phyloP scores from a whole-genome alignment of 2,329 filamentous ascomycete species.

The Exophiala oligosperma region DNA sequence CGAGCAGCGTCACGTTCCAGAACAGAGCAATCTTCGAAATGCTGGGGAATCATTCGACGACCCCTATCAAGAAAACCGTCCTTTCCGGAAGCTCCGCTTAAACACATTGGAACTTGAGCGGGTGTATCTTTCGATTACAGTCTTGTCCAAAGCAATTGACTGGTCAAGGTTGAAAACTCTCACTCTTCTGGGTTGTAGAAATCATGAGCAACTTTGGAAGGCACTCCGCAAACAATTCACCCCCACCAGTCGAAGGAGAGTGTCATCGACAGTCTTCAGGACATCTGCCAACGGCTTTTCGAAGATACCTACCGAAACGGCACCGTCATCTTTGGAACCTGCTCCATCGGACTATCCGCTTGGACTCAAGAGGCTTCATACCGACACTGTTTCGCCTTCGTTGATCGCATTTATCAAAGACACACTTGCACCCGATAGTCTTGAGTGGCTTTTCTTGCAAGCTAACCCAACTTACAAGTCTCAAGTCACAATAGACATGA shows the following conservation, averaged over 20 bases:
- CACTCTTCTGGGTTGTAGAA: slow-evolving; percentile 71
- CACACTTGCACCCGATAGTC: slow-evolving; percentile 71
- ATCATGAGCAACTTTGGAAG: slow-evolving; percentile 75
- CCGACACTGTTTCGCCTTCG: slow-evolving; percentile 67
- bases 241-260: slow-evolving; percentile 39
- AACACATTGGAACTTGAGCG: slow-evolving; percentile 74
- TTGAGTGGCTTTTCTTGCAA: slow-evolving; percentile 78
- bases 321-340: slow-evolving; percentile 26
- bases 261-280: slow-evolving; percentile 61
- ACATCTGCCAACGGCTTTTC: slow-evolving; percentile 69
- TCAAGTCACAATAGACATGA: slow-evolving; percentile 65
- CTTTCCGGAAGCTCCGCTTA: slow-evolving; percentile 62
- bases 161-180: slow-evolving; percentile 71
- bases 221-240: slow-evolving; percentile 64
- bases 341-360: slow-evolving; percentile 57
- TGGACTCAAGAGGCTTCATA: slow-evolving; percentile 71
- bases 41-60: slow-evolving; percentile 14
- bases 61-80: slow-evolving; percentile 32
- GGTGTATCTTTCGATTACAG: slow-evolving; percentile 68
- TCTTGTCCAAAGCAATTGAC: slow-evolving; percentile 70
- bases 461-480: slow-evolving; percentile 60
- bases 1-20: background rate
- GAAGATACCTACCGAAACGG: slow-evolving; percentile 43
- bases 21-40: slow-evolving; percentile 1
- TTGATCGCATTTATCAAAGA: slow-evolving; percentile 75